Percentiles rank a stretch among this genome's conserved stretches.
Conservation (phyloP, 495 filamentous ascomycete genomes). For the Penicillium waksmanii region DNA sequence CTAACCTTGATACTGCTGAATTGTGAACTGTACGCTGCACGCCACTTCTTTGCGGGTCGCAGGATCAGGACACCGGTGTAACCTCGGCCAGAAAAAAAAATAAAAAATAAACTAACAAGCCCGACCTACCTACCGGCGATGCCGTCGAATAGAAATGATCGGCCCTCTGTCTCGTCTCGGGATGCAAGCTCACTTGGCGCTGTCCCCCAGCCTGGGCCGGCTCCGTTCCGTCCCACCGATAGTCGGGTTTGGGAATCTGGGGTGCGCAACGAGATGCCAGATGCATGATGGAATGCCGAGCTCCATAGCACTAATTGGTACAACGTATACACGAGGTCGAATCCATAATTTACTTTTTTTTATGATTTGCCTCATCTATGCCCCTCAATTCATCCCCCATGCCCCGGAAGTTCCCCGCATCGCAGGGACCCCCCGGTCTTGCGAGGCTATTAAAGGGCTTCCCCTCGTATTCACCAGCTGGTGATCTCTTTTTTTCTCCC, state of each 20-base stretch:
- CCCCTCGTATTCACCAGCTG: not conserved
- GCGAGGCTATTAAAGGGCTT: conserved; percentile 17
- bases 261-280: conserved; percentile 1
- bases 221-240: conserved; percentile 17
- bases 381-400: not conserved
- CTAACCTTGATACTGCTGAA: not conserved
- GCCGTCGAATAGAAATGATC: conserved; percentile 23
- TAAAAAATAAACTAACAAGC: not conserved
- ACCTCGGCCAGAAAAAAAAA: not conserved
- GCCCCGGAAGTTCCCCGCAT: conserved; percentile 24
- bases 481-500: conserved; percentile 4
- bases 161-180: conserved; percentile 8
- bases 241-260: conserved; percentile 14
- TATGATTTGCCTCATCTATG: not conserved
- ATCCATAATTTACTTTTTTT: not conserved
- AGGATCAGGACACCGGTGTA: conserved; percentile 2
- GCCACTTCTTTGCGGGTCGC: conserved; percentile 1
- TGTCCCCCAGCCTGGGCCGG: conserved; percentile 22
- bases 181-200: conserved; percentile 35
- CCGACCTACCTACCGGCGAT: conserved; percentile 17
- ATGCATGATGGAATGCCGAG: not conserved
- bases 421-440: not conserved
- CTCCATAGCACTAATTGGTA: not conserved
- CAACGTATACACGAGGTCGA: not conserved
- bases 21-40: not conserved